These are phyloP conservation scores for Clonostachys byssicola DNA, from an alignment of 2,329 filamentous ascomycete species.

Conservation along the genomic window DNA sequence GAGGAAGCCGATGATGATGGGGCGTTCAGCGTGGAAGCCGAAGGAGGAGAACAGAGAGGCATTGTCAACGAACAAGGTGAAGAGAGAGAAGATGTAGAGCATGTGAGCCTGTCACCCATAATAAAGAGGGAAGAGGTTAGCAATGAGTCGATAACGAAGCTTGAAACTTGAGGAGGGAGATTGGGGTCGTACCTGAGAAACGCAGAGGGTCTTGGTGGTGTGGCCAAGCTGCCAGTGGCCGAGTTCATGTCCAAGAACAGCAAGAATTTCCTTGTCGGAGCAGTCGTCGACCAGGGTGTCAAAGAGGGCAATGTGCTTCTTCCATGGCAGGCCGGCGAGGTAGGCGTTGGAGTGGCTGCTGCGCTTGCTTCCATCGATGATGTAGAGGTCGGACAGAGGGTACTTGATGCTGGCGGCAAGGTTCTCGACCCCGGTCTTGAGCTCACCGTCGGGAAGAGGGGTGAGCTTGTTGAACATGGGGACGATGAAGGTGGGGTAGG, in stretches of 20 bases:
- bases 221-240: conserved; percentile 97
- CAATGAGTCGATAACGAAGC: neutral
- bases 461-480: conserved; percentile 98
- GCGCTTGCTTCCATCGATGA: conserved; percentile 89
- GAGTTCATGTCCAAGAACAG: conserved; percentile 91
- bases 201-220: conserved; percentile 85
- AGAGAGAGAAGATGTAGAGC: conserved; percentile 94
- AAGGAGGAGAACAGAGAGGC: conserved; percentile 85
- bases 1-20: conserved; percentile 95
- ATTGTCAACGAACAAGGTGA: conserved; percentile 98
- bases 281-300: conserved; percentile 97
- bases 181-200: conserved; percentile 64
- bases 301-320: conserved; percentile 99
- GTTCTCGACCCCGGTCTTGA: conserved; percentile 84
- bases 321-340: conserved; percentile 97
- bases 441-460: conserved; percentile 77
- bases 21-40: conserved; percentile 77
- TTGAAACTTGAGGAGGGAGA: neutral
- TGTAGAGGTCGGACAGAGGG: conserved; percentile 86
- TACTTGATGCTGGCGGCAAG: conserved; percentile 84
- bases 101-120: conserved; percentile 65
- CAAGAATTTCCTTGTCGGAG: conserved; percentile 85
- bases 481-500: conserved; percentile 91
- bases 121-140: conserved; percentile 4
- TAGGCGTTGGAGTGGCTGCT: conserved; percentile 87